Base-by-base conservation (phyloP, 1,284 basidiomycete species). In the Melanopsichium pennsylvanicum region DNA sequence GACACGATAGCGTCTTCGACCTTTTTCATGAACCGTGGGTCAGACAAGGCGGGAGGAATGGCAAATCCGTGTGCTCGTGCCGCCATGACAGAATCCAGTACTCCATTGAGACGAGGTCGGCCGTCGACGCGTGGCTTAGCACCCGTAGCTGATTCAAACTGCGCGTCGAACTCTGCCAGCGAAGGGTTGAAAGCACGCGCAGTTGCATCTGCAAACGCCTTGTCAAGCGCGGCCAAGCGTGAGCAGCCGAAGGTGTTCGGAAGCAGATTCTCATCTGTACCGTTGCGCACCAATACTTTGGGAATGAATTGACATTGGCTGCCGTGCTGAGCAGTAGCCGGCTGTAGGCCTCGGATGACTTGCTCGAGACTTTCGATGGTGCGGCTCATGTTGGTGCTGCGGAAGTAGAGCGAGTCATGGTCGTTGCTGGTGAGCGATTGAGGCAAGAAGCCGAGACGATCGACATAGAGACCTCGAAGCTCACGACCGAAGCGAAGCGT, bases 321-420 rank as follows among this genome's bases (percentile, higher is more conserved):
- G 41, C 50, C 48, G 10, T 58, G 54, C 16, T 42, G 42, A 4
- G 26, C 49, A 5, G 60, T 45, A 12, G 60, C 42, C 9, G 63
- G 56, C 12, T 75, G 47, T 9, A 80, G 33, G 4, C 90, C 90
- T 47, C 88, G 85, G 19, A 90, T 84, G 34, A 90, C 84, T 70
- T 91, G 87, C 71, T 90, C 88, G 13, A 91, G 81, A 2, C 88
- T 89, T 74, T 91, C 89, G 21, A 89, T 87, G 5, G 90, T 92
- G 29, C 90, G 85, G 2, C 88, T 85, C 78, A 91, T 86, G 74
- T 90, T 89, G 1, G 90, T 92, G 13, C 86, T 86, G 5, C 85
- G 84, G 33, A 78, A 72, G 58, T 79, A 79, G 45, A 79, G 40
- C n/a, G 36, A 26, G 10, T 61, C 55, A 13, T 35, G 13, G 26